A percentile compares a stretch with the other conserved stretches of the same genome.
phyloP scores from a whole-genome alignment of 129 eudicot genomes.

The Heracleum sosnowskyi region DNA sequence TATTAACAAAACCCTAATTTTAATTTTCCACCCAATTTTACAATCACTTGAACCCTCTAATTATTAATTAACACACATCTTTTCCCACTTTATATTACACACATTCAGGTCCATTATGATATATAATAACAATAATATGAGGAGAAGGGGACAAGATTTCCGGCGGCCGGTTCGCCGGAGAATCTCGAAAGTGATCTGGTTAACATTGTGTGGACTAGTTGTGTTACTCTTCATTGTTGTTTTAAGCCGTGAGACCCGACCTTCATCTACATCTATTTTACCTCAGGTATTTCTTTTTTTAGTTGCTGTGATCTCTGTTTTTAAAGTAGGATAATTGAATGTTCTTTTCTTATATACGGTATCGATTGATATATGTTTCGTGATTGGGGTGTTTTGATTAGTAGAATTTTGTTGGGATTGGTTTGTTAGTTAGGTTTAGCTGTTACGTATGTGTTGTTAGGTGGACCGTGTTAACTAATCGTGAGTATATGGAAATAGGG shows the following conservation, averaged over 20 bases:
- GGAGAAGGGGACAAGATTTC: constrained; percentile 68
- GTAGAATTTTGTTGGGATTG: neutral
- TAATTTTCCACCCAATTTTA: neutral
- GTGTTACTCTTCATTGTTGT: constrained; percentile 59
- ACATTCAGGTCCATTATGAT: too few species aligned
- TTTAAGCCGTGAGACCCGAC: constrained; percentile 51
- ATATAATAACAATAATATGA: constrained; percentile 17
- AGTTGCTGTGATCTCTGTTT: neutral
- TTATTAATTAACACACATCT: neutral
- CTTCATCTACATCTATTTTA: constrained; percentile 47
- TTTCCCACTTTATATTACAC: neutral
- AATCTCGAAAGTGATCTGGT: constrained; percentile 58
- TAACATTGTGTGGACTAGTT: constrained; percentile 58
- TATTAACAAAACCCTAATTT: neutral
- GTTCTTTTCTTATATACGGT: too few species aligned
- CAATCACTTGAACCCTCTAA: neutral
- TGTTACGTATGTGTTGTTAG: neutral
- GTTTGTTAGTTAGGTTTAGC: neutral
- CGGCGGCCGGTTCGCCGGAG: constrained; percentile 66
- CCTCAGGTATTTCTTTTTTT: constrained; percentile 37
- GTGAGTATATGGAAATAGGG: too few species aligned
- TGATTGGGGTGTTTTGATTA: neutral
- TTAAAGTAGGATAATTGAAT: too few species aligned
- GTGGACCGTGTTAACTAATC: neutral
- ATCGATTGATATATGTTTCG: too few species aligned